Evolutionary conservation across 331 rosid genomes (phyloP), one percentile per base, ranked within the genome.

Genomic region (Malus hybrid): DNA sequence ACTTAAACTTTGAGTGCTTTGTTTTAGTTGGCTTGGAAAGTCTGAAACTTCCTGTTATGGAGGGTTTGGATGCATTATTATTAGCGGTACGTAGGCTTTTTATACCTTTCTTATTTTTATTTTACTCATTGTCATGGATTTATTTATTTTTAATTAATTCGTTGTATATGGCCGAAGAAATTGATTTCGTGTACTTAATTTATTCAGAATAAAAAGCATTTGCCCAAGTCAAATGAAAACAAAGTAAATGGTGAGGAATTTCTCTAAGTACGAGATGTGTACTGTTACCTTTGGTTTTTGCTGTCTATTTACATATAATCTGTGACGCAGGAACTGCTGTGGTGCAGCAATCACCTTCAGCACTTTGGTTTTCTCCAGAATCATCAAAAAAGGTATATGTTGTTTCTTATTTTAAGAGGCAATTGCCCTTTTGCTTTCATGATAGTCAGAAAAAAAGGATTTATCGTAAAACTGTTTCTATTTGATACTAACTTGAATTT

Each of bases 31-130:
- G 79, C 81, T 67, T 86, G 77, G 73, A 52, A 82, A 59, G 39
- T 79, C 65, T 82, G 77, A 81, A 86, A 24, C 97, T 88, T 77
- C 97, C 99, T 14, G 65, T 28, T 54, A 88, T 94, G 96, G 97
- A 88, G 15, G 97, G 97, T 67, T 83, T 94, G 67, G 93, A 88
- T 69, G 79, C 34, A 73, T 65, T 80, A 66, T 39, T 88, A 42
- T 42, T 4, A 70, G 84, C 82, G 20, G 99, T 94, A 76, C 22
- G n/a, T 54, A 28, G 19, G 24, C 56, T 69, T 46, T 13, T 44
- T 12, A 7, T 64, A 42, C 19, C 6, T 11, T 31, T 34, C 28
- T 44, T 77, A 33, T 28, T 28, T 31, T 36, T 70, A 54, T 64
- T 33, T n/a, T 57, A 27, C 6, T 69, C 42, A 10, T 67, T 48